Percentiles rank a stretch among this genome's conserved stretches.
Evolutionary conservation across 2,329 filamentous ascomycete genomes (phyloP).

Genomic region (Penicillium sp.): DNA sequence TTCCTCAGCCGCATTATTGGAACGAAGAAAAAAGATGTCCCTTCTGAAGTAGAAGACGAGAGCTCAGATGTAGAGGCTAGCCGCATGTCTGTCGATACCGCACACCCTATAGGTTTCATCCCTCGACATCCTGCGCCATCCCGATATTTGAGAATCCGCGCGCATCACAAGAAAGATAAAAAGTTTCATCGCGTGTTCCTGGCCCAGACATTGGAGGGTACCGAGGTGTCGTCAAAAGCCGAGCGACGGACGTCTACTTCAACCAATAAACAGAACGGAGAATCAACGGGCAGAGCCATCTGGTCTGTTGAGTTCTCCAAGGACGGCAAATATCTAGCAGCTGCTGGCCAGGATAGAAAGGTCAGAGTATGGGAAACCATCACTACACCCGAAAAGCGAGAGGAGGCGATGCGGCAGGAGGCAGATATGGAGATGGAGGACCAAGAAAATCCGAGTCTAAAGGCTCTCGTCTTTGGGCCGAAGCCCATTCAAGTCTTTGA

Average conservation of each 20-base stretch:
- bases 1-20: conserved; percentile 83
- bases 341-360: conserved; percentile 81
- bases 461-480: conserved; percentile 81
- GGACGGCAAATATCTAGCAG: conserved; percentile 84
- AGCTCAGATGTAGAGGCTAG: conserved; percentile 66
- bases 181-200: conserved; percentile 87
- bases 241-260: conserved; percentile 29
- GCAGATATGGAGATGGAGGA: conserved; percentile 46
- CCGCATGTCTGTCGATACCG: conserved; percentile 72
- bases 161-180: conserved; percentile 71
- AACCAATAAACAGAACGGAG: conserved; percentile 20
- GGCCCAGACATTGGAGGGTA: conserved; percentile 78
- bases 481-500: conserved; percentile 73
- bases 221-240: conserved; percentile 36
- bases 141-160: conserved; percentile 79
- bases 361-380: conserved; percentile 88
- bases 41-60: conserved; percentile 50
- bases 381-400: conserved; percentile 71
- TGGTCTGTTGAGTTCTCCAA: conserved; percentile 93
- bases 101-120: conserved; percentile 73
- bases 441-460: conserved; percentile 58
- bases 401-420: conserved; percentile 66
- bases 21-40: conserved; percentile 64
- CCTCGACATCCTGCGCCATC: conserved; percentile 84
- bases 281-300: conserved; percentile 58